Conservation (phyloP, 768 basidiomycete species). For the Russula virescens region DNA sequence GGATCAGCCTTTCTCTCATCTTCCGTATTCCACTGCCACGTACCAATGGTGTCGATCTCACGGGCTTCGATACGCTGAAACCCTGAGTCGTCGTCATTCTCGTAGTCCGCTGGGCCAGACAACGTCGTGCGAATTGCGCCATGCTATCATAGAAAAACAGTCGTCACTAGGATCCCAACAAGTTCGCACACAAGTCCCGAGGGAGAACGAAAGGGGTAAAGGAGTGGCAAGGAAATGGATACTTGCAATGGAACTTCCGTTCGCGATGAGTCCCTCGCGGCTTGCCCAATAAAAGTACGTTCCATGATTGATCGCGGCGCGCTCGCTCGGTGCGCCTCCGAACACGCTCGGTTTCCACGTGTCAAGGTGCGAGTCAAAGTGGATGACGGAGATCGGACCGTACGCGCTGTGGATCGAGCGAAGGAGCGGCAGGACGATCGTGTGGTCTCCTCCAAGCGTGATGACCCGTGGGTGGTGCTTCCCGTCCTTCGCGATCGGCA, state of each 20-base stretch:
- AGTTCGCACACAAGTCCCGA: slow-evolving; percentile 29
- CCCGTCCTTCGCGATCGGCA: slow-evolving; percentile 61
- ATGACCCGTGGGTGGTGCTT: slow-evolving; percentile 73
- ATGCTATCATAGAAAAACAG: slow-evolving; percentile 43
- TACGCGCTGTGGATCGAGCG: slow-evolving; percentile 74
- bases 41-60: slow-evolving; percentile 78
- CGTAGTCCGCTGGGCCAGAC: slow-evolving; percentile 70
- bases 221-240: slow-evolving; percentile 29
- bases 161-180: slow-evolving; percentile 71
- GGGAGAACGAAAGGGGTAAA: slow-evolving; percentile 22
- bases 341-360: slow-evolving; percentile 75
- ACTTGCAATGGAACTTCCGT: slow-evolving; percentile 82
- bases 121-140: slow-evolving; percentile 84
- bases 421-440: slow-evolving; percentile 62
- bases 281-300: slow-evolving; percentile 90
- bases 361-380: slow-evolving; percentile 83
- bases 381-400: slow-evolving; percentile 75
- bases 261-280: slow-evolving; percentile 72
- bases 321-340: slow-evolving; percentile 64
- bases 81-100: slow-evolving; percentile 70
- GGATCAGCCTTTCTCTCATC: not conserved
- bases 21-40: slow-evolving; percentile 8
- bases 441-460: slow-evolving; percentile 85
- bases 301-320: slow-evolving; percentile 78
- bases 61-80: slow-evolving; percentile 80